Evolutionary conservation across 1,284 basidiomycete genomes (phyloP), one percentile per base, ranked within the genome.

Genomic region (Leccinum subrobustum): DNA sequence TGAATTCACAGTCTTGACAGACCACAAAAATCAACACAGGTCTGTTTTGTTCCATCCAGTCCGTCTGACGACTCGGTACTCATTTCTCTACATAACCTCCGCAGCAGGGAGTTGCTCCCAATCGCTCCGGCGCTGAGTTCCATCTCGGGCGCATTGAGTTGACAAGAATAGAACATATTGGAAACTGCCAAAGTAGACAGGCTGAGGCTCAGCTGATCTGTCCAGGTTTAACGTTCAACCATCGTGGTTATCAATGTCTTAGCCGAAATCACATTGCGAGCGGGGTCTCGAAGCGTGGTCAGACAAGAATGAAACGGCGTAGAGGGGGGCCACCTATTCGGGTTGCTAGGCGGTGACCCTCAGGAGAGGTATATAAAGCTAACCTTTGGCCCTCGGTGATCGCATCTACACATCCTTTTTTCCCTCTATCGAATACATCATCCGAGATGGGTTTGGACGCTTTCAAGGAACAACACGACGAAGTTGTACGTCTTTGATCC

Each of bases 291-390:
- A 20, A 44, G 18, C 14, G 39, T 18, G 39, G 11, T 42, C 39
- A 18, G 39, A 42, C 18, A 20, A 44, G 42, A 44, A 20, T 44
- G 42, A 44, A 11, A 35, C 35, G 39, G n/a, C 39, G n/a, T 42
- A 9, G n/a, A 42, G 9, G 39, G 37, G 37, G 39, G 18, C 4
- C n/a, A 18, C 9, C 18, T 44, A 18, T 56, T 58, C 51, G n/a
- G 57, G 67, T 68, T 57, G 57, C 58, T 14, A 57, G 62, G 62
- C 47, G 47, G 55, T 57, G 20, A 4, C 52, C 18, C 42, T 44
- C 42, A n/a, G 18, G 31, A 20, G 37, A 39, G 62, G 42, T 71
- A 68, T 67, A 69, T 67, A 67, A 67, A 52, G 18, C 47, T 33
- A 25, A 51, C 4, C 47, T 8, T 48, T 2, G 8, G 29, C 35